phyloP scores from a whole-genome alignment of 345 rosid genomes.

The Heritiera fomes region DNA sequence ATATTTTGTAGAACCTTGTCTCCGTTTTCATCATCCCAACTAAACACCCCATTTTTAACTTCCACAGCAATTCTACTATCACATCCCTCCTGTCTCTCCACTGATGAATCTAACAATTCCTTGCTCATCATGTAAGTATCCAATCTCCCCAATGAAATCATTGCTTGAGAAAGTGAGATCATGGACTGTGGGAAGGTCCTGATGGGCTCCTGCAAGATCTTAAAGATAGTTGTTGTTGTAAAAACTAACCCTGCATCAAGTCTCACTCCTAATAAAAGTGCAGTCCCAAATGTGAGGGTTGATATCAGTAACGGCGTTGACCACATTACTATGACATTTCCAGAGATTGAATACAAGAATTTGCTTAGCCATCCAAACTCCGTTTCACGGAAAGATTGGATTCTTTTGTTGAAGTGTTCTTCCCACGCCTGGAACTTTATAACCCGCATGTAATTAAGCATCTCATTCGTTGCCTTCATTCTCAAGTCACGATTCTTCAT shows the following conservation, averaged over 20 bases:
- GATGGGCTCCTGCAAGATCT: constrained; percentile 92
- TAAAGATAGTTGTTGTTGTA: constrained; percentile 80
- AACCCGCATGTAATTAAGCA: constrained; percentile 90
- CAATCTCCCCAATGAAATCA: constrained; percentile 79
- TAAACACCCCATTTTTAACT: constrained; percentile 64
- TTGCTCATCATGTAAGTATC: constrained; percentile 77
- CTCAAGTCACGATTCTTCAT: constrained; percentile 81
- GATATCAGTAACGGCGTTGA: constrained; percentile 78
- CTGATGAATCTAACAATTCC: constrained; percentile 59
- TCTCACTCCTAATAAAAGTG: constrained; percentile 58
- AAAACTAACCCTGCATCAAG: constrained; percentile 90
- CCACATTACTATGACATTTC: constrained; percentile 75
- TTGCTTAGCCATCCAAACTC: constrained; percentile 84
- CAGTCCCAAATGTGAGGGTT: constrained; percentile 72
- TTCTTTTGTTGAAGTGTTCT: constrained; percentile 82
- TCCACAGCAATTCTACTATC: constrained; percentile 61
- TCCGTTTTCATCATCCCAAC: constrained; percentile 79
- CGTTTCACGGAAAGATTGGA: constrained; percentile 60
- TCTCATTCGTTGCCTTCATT: constrained; percentile 93
- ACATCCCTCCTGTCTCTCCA: constrained; percentile 61
- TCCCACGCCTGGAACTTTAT: constrained; percentile 99
- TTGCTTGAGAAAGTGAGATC: constrained; percentile 93
- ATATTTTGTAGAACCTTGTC: constrained; percentile 59
- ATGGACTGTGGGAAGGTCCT: constrained; percentile 85
- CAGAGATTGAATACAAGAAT: constrained; percentile 72